These are phyloP conservation scores for Leccinellum albellum DNA, from an alignment of 768 basidiomycete genomes.

Conservation along the genomic window DNA sequence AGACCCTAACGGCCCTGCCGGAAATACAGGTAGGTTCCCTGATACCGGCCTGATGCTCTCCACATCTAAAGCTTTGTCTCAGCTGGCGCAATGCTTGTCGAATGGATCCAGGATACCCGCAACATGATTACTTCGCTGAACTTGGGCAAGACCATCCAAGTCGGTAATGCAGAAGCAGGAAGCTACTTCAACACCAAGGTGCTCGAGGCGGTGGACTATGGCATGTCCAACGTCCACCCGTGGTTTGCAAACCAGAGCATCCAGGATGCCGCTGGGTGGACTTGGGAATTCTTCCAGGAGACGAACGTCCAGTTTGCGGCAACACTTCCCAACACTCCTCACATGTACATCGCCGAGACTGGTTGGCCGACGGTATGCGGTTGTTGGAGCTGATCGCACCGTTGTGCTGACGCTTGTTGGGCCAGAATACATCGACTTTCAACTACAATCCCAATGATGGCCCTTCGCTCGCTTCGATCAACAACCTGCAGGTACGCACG, in stretches of 20 bases:
- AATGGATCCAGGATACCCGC: slow-evolving; percentile 65
- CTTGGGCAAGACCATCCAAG: slow-evolving; percentile 56
- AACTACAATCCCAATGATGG: slow-evolving; percentile 61
- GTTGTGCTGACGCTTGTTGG: slow-evolving; percentile 1
- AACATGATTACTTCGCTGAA: slow-evolving; percentile 51
- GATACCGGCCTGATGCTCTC: background rate
- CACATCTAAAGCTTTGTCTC: background rate
- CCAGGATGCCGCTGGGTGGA: slow-evolving; percentile 74
- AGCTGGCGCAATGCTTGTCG: slow-evolving; percentile 62
- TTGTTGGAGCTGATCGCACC: background rate
- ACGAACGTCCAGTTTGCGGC: slow-evolving; percentile 59
- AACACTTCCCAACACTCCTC: slow-evolving; percentile 62
- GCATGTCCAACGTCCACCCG: slow-evolving; percentile 88
- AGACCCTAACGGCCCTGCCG: slow-evolving; percentile 56
- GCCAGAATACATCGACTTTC: slow-evolving; percentile 54
- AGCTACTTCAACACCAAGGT: slow-evolving; percentile 76
- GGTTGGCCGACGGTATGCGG: slow-evolving; percentile 72
- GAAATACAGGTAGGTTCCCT: slow-evolving; percentile 34
- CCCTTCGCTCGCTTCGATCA: slow-evolving; percentile 55
- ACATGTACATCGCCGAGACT: slow-evolving; percentile 93
- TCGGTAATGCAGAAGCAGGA: slow-evolving; percentile 86
- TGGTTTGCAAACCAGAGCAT: slow-evolving; percentile 87
- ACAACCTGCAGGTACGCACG: slow-evolving; percentile 52
- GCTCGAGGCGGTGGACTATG: slow-evolving; percentile 61
- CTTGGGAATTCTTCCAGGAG: slow-evolving; percentile 67